Evolutionary conservation across 805 yeast genomes (phyloP).

Genomic region (Komagataella pastoris): DNA sequence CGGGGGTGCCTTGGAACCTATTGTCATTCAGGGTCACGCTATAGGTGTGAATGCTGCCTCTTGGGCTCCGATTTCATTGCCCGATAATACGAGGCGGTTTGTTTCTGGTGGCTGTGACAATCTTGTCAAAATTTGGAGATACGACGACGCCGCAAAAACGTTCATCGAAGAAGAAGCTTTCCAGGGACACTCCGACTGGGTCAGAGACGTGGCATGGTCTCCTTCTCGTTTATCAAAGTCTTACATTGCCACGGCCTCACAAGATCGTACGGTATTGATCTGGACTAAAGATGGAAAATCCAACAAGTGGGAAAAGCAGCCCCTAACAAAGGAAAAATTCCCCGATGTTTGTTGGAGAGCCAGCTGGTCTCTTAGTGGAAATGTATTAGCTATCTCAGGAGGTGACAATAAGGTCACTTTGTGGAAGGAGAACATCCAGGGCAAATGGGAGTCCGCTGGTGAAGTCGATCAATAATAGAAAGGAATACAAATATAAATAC

Average conservation of each 20-base stretch:
- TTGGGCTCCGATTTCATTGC: slow-evolving; percentile 65
- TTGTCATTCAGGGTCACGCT: slow-evolving; percentile 67
- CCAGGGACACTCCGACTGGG: slow-evolving; percentile 96
- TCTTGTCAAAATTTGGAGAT: slow-evolving; percentile 82
- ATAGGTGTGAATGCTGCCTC: slow-evolving; percentile 91
- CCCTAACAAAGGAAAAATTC: slow-evolving; percentile 66
- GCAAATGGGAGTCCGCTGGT: slow-evolving; percentile 97
- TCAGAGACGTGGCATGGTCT: slow-evolving; percentile 97
- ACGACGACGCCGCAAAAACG: slow-evolving; percentile 36
- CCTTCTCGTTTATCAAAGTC: slow-evolving; percentile 79
- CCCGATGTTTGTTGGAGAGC: slow-evolving; percentile 98
- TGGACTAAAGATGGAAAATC: slow-evolving; percentile 70
- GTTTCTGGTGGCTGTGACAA: slow-evolving; percentile 96
- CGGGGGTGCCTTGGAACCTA: slow-evolving; percentile 66
- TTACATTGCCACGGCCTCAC: slow-evolving; percentile 93
- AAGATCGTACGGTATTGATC: slow-evolving; percentile 85
- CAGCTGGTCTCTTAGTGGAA: slow-evolving; percentile 94
- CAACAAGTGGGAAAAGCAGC: slow-evolving; percentile 66
- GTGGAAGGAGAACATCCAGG: slow-evolving; percentile 91
- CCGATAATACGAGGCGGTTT: slow-evolving; percentile 45
- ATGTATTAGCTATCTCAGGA: slow-evolving; percentile 87
- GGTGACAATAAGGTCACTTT: slow-evolving; percentile 93
- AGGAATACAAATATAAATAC: slow-evolving; percentile 1
- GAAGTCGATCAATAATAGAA: slow-evolving; percentile 63
- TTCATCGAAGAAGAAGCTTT: slow-evolving; percentile 66